Conservation (phyloP, 2,329 filamentous ascomycete genomes). For the Elsinoe perseae region DNA sequence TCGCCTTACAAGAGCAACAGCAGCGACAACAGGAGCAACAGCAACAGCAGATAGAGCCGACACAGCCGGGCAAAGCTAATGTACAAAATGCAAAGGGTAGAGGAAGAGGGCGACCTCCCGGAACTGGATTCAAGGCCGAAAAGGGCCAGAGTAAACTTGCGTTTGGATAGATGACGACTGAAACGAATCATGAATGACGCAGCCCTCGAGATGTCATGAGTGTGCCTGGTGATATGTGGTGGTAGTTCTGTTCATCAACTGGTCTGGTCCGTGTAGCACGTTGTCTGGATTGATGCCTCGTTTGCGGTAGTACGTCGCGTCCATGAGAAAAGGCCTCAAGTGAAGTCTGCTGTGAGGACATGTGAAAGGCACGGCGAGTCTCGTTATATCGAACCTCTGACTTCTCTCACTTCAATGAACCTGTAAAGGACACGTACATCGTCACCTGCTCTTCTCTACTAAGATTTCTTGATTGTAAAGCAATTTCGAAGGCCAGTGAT, state of each 20-base stretch:
- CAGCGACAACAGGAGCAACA: constrained; percentile 22
- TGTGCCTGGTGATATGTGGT: background rate
- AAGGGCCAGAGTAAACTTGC: constrained; percentile 40
- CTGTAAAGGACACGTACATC: background rate
- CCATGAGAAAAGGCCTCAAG: background rate
- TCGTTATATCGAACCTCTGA: background rate
- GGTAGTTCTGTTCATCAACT: too few relatives aligned
- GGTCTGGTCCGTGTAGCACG: too few relatives aligned
- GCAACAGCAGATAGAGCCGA: constrained; percentile 15
- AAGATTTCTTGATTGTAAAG: background rate
- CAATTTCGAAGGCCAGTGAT: background rate
- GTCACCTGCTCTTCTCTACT: background rate
- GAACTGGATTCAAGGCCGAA: constrained; percentile 26
- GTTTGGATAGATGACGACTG: constrained; percentile 30
- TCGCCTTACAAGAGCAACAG: constrained; percentile 33
- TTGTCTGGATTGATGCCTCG: too few relatives aligned
- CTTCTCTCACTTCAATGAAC: background rate
- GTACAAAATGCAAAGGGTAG: constrained; percentile 19
- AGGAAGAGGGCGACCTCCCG: constrained; percentile 32
- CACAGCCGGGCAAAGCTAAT: constrained; percentile 6
- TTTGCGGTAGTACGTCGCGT: too few relatives aligned
- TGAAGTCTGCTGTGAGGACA: background rate
- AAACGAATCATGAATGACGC: background rate
- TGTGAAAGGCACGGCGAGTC: constrained; percentile 1
- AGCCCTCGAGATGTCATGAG: background rate